phyloP scores from a whole-genome alignment of 1,284 basidiomycete genomes.

The Cryptococcus sp. region DNA sequence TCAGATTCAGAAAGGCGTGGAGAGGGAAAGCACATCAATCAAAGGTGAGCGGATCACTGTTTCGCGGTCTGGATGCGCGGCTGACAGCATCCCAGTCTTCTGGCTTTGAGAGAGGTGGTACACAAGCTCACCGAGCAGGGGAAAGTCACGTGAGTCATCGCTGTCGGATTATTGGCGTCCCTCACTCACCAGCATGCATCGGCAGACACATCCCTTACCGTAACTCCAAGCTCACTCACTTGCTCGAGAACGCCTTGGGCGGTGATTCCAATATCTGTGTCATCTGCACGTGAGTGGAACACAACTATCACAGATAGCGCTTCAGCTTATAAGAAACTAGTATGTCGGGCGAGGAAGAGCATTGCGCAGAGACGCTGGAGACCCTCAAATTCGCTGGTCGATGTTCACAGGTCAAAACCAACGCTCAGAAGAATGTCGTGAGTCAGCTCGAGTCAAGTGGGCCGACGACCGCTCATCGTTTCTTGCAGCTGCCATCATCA shows the following conservation, averaged over 20 bases:
- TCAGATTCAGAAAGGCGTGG: slow-evolving; percentile 58
- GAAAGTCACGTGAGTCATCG: slow-evolving; percentile 26
- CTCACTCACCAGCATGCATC: background rate
- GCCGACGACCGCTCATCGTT: background rate
- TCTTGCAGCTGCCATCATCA: slow-evolving; percentile 39
- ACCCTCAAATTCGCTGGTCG: slow-evolving; percentile 61
- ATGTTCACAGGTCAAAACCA: slow-evolving; percentile 60
- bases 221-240: slow-evolving; percentile 59
- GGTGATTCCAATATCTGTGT: slow-evolving; percentile 61
- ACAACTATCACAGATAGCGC: background rate
- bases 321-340: slow-evolving; percentile 3
- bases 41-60: slow-evolving; percentile 42
- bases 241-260: slow-evolving; percentile 59
- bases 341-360: slow-evolving; percentile 53
- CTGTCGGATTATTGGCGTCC: background rate
- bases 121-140: slow-evolving; percentile 58
- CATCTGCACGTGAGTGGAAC: slow-evolving; percentile 56
- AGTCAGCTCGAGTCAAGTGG: slow-evolving; percentile 12
- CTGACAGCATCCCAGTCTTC: slow-evolving; percentile 38
- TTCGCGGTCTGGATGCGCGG: background rate
- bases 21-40: slow-evolving; percentile 62
- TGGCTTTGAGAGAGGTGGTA: slow-evolving; percentile 60
- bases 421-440: slow-evolving; percentile 58
- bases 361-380: slow-evolving; percentile 59
- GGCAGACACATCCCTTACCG: slow-evolving; percentile 59